Evolutionary conservation across 78 protist species (phyloP).

Genomic region (Blattamonas nauphoetae): DNA sequence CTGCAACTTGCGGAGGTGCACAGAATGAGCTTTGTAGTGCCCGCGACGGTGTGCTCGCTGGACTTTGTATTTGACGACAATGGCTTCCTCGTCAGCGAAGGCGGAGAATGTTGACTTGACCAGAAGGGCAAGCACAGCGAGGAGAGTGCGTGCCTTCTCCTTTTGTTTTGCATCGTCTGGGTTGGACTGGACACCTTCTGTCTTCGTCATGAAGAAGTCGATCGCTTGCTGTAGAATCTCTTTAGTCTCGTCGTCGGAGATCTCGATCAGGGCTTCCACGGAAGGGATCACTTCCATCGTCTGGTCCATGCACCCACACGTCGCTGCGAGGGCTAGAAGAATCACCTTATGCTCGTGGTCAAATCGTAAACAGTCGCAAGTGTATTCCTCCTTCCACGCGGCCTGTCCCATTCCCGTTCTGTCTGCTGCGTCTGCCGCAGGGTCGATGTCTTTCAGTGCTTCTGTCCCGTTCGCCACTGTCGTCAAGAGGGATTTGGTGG

Average conservation of each 20-base stretch:
- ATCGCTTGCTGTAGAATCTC: neutral
- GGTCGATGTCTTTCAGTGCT: neutral
- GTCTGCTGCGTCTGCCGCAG: neutral
- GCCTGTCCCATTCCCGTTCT: neutral
- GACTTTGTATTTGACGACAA: neutral
- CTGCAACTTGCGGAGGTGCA: neutral
- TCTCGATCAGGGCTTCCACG: neutral
- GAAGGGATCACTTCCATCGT: neutral
- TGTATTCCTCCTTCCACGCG: neutral
- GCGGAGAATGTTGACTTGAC: neutral
- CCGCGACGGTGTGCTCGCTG: neutral
- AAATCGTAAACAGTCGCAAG: neutral
- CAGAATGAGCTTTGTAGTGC: neutral
- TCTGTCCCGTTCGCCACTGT: neutral
- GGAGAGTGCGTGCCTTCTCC: neutral
- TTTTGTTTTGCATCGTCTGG: too few species aligned
- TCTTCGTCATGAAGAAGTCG: too few species aligned
- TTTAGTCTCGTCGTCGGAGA: neutral
- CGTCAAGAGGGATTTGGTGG: neutral
- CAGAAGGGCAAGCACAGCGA: neutral
- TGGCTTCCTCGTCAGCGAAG: neutral
- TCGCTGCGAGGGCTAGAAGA: neutral
- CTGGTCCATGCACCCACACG: neutral
- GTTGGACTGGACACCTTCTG: too few species aligned
- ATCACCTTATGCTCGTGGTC: neutral